Percentiles rank a stretch among this genome's conserved stretches.
phyloP scores from a whole-genome alignment of 352 stramenopile species.

The Phytopythium aichiense region DNA sequence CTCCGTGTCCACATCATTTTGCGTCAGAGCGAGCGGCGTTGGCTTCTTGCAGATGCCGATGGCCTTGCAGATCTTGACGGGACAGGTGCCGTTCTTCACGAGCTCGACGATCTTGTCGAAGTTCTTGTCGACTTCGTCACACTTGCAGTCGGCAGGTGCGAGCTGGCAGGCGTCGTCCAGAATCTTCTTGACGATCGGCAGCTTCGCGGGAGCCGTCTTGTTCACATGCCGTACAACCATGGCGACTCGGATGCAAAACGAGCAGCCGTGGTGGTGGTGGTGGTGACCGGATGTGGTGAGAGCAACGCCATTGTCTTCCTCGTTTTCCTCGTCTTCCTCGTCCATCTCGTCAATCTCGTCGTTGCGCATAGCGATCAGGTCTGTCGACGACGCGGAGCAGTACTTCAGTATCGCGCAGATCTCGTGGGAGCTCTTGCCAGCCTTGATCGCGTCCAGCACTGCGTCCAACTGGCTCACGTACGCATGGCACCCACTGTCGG shows the following conservation, averaged over 20 bases:
- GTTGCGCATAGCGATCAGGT: neutral
- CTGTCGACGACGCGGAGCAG: conserved; percentile 19
- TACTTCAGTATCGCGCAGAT: conserved; percentile 64
- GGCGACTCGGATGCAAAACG: conserved; percentile 32
- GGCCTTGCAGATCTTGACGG: conserved; percentile 28
- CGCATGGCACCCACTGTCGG: conserved; percentile 55
- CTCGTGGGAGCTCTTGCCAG: conserved; percentile 56
- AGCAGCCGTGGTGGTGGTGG: conserved; percentile 22
- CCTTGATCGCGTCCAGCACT: conserved; percentile 56
- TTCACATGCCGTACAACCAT: conserved; percentile 22
- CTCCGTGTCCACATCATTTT: conserved; percentile 6
- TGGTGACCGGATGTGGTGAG: neutral
- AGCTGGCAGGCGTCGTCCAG: conserved; percentile 26
- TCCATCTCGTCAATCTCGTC: neutral
- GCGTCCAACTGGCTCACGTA: conserved; percentile 69
- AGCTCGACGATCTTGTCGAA: conserved; percentile 44
- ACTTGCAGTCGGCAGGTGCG: conserved; percentile 24
- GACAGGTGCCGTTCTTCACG: conserved; percentile 27
- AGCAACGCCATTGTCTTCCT: neutral
- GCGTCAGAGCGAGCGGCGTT: neutral
- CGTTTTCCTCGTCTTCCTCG: too few species aligned
- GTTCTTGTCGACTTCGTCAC: conserved; percentile 22
- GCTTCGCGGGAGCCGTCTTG: conserved; percentile 15
- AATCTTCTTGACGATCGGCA: conserved; percentile 21
- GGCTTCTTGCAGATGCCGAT: conserved; percentile 25